Evolutionary conservation across 2,329 filamentous ascomycete species (phyloP).

Genomic region (Cladophialophora yegresii): DNA sequence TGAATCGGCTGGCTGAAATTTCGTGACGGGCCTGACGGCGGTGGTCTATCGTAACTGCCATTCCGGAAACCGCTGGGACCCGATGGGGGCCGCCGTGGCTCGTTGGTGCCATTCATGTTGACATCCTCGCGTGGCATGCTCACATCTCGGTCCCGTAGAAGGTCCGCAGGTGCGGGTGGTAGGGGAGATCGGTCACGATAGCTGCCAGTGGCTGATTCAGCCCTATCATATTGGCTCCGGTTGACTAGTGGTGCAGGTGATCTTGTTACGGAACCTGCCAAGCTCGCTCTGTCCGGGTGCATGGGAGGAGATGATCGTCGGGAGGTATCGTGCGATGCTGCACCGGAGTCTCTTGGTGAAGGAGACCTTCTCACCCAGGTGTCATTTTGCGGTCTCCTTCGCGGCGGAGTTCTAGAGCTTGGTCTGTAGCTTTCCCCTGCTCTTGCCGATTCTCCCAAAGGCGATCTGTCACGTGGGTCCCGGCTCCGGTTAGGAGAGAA

Average conservation of each 20-base stretch:
- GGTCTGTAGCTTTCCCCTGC: constrained; percentile 46
- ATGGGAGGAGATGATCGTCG: constrained; percentile 63
- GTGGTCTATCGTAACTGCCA: constrained; percentile 35
- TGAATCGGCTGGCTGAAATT: constrained; percentile 36
- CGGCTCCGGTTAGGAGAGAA: constrained; percentile 38
- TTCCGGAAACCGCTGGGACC: constrained; percentile 34
- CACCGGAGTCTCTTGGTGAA: constrained; percentile 54
- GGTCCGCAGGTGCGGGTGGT: constrained; percentile 22
- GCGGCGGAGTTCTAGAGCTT: constrained; percentile 53
- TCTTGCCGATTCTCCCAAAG: constrained; percentile 32
- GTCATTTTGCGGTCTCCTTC: constrained; percentile 50
- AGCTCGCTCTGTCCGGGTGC: constrained; percentile 56
- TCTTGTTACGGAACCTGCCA: constrained; percentile 38
- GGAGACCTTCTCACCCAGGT: constrained; percentile 58
- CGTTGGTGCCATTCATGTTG: constrained; percentile 30
- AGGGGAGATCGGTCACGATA: constrained; percentile 29
- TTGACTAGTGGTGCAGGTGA: constrained; percentile 33
- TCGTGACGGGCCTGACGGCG: constrained; percentile 40
- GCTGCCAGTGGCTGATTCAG: constrained; percentile 25
- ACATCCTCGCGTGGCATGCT: constrained; percentile 32
- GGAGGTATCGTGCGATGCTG: constrained; percentile 60
- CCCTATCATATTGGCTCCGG: constrained; percentile 30
- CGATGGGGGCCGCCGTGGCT: constrained; percentile 29
- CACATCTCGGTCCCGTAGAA: constrained; percentile 9
- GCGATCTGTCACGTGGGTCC: constrained; percentile 38